Evolutionary conservation across 2,329 filamentous ascomycete genomes (phyloP).

Genomic region (Xylariomycetidae sp.): DNA sequence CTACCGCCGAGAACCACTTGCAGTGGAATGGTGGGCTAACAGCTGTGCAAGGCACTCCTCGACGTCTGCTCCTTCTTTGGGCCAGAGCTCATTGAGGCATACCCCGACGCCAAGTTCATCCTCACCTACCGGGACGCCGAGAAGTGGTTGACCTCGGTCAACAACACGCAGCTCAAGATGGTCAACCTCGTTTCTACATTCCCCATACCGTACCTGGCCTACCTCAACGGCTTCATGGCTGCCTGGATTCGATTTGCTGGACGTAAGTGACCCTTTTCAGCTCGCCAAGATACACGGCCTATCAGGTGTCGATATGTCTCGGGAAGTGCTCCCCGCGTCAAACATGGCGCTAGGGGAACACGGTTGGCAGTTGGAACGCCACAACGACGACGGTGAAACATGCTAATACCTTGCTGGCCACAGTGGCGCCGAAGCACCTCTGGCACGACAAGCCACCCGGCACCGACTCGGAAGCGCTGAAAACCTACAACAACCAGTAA

Average conservation of each 20-base stretch:
- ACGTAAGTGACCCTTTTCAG: too few relatives aligned
- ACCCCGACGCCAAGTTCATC: slow-evolving; percentile 5
- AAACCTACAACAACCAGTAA: slow-evolving; percentile 4
- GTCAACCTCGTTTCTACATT: background rate
- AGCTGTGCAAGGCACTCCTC: background rate
- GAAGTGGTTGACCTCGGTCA: slow-evolving; percentile 2
- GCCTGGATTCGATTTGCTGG: background rate
- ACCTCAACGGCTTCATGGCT: background rate
- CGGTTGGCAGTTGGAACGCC: too few relatives aligned
- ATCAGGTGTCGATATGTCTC: too few relatives aligned
- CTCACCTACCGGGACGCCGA: slow-evolving; percentile 3
- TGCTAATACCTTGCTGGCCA: too few relatives aligned
- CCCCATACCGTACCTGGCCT: background rate
- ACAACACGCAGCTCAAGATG: slow-evolving; percentile 1
- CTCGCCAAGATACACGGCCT: too few relatives aligned
- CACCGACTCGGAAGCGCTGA: slow-evolving; percentile 1
- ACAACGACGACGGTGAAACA: too few relatives aligned
- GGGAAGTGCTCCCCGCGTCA: too few relatives aligned
- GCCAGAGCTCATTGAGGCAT: slow-evolving; percentile 4
- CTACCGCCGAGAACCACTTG: too few relatives aligned
- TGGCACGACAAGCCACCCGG: slow-evolving; percentile 1
- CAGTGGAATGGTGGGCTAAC: too few relatives aligned
- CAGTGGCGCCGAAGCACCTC: slow-evolving; percentile 1
- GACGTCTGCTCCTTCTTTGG: slow-evolving; percentile 5
- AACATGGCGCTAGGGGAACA: too few relatives aligned